Conservation (phyloP, 2,329 filamentous ascomycete genomes). For the Trichoderma oligosporum region DNA sequence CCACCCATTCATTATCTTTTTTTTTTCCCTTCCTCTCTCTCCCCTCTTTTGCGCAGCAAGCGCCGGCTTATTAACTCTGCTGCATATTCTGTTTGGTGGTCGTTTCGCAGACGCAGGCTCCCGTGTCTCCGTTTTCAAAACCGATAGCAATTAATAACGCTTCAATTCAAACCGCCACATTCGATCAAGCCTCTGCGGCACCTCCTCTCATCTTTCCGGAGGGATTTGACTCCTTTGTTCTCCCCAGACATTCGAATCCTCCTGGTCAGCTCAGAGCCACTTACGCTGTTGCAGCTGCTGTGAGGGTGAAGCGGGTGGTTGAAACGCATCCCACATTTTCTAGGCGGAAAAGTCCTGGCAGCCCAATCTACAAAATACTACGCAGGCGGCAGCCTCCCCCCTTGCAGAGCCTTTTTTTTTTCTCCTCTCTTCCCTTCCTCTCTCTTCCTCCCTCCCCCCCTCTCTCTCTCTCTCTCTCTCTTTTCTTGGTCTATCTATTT, state of each 20-base stretch:
- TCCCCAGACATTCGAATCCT: slow-evolving; percentile 8
- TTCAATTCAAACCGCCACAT: slow-evolving; percentile 4
- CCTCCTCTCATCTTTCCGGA: slow-evolving; percentile 4
- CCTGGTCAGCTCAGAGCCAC: background rate
- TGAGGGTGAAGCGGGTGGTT: slow-evolving; percentile 1
- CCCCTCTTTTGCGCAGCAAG: slow-evolving; percentile 12
- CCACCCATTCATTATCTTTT: background rate
- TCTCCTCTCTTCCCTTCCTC: background rate
- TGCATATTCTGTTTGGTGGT: slow-evolving; percentile 6
- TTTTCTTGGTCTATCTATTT: background rate
- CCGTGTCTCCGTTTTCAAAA: background rate
- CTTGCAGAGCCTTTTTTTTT: slow-evolving; percentile 13
- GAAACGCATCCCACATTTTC: background rate
- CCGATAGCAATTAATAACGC: background rate
- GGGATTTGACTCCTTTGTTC: slow-evolving; percentile 1
- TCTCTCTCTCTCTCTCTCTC: background rate
- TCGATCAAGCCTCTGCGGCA: background rate
- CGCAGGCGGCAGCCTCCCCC: background rate
- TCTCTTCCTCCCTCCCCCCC: background rate
- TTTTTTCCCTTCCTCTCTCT: background rate
- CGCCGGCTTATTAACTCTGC: slow-evolving; percentile 6
- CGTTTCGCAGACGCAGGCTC: slow-evolving; percentile 13
- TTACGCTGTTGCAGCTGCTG: background rate
- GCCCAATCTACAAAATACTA: slow-evolving; percentile 16
- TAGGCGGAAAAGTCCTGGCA: slow-evolving; percentile 7